Evolutionary conservation across 257 asterid species (phyloP).

Genomic region (Ilex aquifolium): DNA sequence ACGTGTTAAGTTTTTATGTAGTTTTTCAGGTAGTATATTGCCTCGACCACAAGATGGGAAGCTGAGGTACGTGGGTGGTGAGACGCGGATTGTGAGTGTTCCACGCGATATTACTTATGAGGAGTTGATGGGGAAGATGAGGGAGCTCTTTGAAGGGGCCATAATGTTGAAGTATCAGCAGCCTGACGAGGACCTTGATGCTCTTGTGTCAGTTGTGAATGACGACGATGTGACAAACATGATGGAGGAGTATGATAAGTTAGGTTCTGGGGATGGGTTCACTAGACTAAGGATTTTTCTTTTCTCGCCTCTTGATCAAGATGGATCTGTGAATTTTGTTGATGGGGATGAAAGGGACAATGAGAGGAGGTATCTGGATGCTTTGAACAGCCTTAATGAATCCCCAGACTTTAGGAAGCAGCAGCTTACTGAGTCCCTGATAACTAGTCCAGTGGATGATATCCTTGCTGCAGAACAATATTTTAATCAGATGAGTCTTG

Average conservation of each 20-base stretch:
- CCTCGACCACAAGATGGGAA: constrained; percentile 98
- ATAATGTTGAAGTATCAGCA: constrained; percentile 80
- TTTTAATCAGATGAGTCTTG: constrained; percentile 65
- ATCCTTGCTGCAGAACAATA: constrained; percentile 58
- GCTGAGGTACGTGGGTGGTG: constrained; percentile 96
- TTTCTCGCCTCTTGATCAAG: constrained; percentile 64
- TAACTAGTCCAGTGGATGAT: constrained; percentile 54
- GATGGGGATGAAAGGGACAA: constrained; percentile 91
- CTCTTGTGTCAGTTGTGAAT: constrained; percentile 91
- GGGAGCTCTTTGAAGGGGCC: constrained; percentile 82
- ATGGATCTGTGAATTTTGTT: constrained; percentile 60
- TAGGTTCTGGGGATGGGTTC: constrained; percentile 76
- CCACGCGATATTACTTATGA: constrained; percentile 70
- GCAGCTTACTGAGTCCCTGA: constrained; percentile 43
- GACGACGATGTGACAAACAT: constrained; percentile 94
- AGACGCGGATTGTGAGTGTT: constrained; percentile 79
- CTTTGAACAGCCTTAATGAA: constrained; percentile 88
- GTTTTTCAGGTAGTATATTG: constrained; percentile 79
- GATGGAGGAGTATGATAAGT: constrained; percentile 98
- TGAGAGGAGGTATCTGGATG: constrained; percentile 93
- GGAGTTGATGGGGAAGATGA: constrained; percentile 85
- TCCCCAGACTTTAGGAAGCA: constrained; percentile 66
- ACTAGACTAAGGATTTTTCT: constrained; percentile 84
- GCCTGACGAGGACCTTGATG: constrained; percentile 98
- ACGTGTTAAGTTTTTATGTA: constrained; percentile 87